Evolutionary conservation across 306 rosid genomes (phyloP).

Genomic region (Medicago lupulina): DNA sequence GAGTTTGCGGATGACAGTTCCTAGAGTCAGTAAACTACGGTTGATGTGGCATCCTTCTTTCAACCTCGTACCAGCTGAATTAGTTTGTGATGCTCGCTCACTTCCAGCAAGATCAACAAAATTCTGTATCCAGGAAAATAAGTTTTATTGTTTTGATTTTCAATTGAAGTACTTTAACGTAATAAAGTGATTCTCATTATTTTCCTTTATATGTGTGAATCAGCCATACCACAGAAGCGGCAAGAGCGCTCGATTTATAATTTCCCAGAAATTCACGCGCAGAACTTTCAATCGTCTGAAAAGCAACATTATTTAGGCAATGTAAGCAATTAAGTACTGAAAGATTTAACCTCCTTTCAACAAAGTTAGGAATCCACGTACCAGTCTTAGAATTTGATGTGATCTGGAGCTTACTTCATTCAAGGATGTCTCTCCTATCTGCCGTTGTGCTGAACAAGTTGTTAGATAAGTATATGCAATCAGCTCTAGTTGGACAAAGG

Average conservation of each 20-base stretch:
- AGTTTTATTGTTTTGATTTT: conserved; percentile 24
- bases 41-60: conserved; percentile 98
- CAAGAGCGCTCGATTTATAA: conserved; percentile 76
- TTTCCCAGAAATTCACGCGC: conserved; percentile 77
- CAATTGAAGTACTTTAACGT: background rate
- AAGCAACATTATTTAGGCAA: conserved; percentile 35
- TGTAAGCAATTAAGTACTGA: conserved; percentile 13
- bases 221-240: conserved; percentile 86
- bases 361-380: conserved; percentile 41
- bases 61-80: conserved; percentile 91
- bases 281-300: conserved; percentile 88
- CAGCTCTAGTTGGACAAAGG: conserved; percentile 28
- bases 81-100: conserved; percentile 93
- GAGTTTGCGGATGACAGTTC: conserved; percentile 96
- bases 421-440: conserved; percentile 89
- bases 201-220: conserved; percentile 3
- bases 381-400: conserved; percentile 95
- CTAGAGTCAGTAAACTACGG: conserved; percentile 89
- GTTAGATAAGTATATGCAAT: conserved; percentile 26
- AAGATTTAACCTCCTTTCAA: conserved; percentile 13
- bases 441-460: conserved; percentile 79
- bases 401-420: conserved; percentile 99
- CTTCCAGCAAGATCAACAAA: conserved; percentile 98
- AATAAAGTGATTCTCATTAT: conserved; percentile 15
- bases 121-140: conserved; percentile 61